Evolutionary conservation across 2,329 filamentous ascomycete species (phyloP).

Genomic region (Penicillium brasilianum): DNA sequence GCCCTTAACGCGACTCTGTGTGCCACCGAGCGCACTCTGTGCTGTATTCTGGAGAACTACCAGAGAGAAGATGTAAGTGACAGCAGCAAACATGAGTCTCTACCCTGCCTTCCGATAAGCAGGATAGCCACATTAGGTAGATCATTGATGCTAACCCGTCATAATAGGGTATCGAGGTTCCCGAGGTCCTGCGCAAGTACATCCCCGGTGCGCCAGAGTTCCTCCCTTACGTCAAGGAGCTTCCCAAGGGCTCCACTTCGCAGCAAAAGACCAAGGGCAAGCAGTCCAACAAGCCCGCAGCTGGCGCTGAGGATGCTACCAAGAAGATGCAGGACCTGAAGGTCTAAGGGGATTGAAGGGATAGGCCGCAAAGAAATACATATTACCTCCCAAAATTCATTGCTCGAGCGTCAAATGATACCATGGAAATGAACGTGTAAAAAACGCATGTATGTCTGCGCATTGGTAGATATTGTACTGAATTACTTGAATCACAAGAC

Average conservation of each 20-base stretch:
- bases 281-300: conserved; percentile 34
- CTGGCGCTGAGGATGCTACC: conserved; percentile 40
- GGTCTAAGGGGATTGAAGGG: conserved; percentile 32
- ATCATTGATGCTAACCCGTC: conserved; percentile 26
- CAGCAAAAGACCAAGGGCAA: conserved; percentile 59
- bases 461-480: background rate
- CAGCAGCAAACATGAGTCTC: background rate
- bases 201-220: conserved; percentile 89
- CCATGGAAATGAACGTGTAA: conserved; percentile 7
- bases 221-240: conserved; percentile 83
- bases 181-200: conserved; percentile 84
- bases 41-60: conserved; percentile 96
- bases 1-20: conserved; percentile 88
- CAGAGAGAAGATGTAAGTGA: conserved; percentile 78
- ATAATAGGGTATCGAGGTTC: conserved; percentile 72
- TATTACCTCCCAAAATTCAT: background rate
- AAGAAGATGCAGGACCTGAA: conserved; percentile 50
- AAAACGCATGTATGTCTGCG: background rate
- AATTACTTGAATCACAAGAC: too few species aligned
- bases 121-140: too few species aligned
- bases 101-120: background rate
- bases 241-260: conserved; percentile 74
- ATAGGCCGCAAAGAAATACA: background rate
- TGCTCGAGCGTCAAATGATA: conserved; percentile 9
- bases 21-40: conserved; percentile 89